phyloP scores from a whole-genome alignment of 805 yeast genomes.

The Candida schatavii region DNA sequence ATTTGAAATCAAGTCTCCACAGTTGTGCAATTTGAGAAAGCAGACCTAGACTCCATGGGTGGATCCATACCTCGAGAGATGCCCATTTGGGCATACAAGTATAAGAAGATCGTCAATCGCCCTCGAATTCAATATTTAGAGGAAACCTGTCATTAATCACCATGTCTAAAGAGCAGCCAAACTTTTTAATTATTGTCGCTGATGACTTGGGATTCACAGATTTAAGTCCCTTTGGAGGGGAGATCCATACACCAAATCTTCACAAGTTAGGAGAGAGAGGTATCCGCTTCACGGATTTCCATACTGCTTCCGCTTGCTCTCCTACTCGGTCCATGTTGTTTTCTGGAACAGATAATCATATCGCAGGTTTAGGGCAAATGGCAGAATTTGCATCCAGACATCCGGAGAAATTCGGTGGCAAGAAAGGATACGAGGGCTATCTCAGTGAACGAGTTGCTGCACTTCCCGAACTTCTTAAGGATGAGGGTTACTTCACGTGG shows the following conservation, averaged over 20 bases:
- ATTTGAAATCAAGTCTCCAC: neutral
- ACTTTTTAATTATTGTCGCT: slow-evolving; percentile 54
- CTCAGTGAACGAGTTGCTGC: slow-evolving; percentile 52
- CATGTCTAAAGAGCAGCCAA: slow-evolving; percentile 28
- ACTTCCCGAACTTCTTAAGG: slow-evolving; percentile 48
- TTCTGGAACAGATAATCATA: slow-evolving; percentile 60
- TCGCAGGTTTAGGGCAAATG: slow-evolving; percentile 61
- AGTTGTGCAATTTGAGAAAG: too few species aligned
- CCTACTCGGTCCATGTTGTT: slow-evolving; percentile 62
- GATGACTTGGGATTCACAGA: slow-evolving; percentile 65
- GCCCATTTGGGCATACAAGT: too few species aligned
- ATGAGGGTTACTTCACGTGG: slow-evolving; percentile 48
- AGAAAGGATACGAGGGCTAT: slow-evolving; percentile 57
- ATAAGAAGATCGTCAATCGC: too few species aligned
- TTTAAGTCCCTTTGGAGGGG: slow-evolving; percentile 53
- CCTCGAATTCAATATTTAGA: too few species aligned
- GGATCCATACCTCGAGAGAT: too few species aligned
- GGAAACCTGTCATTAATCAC: too few species aligned
- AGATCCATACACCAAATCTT: slow-evolving; percentile 54
- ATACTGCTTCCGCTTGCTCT: slow-evolving; percentile 63
- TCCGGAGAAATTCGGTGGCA: slow-evolving; percentile 39
- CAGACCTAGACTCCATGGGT: too few species aligned
- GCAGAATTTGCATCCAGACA: slow-evolving; percentile 40
- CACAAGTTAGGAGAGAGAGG: slow-evolving; percentile 44
- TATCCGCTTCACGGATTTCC: slow-evolving; percentile 53